Conservation (phyloP, 2,329 filamentous ascomycete species). For the Tympanopsis confertula region DNA sequence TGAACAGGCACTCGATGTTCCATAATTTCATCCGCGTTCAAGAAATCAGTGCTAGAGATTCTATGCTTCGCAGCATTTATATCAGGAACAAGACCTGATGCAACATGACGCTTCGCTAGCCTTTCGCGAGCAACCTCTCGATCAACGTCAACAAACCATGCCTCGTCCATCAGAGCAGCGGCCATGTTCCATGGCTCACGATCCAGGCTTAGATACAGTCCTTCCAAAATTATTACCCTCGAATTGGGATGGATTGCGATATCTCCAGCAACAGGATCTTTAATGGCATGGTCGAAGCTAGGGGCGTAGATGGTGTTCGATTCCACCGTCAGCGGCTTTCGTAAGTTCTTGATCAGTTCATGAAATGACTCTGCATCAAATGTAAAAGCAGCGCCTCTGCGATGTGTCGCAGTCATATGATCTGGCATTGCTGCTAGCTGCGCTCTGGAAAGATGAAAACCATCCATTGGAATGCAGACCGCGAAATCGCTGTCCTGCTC, state of each 20-base stretch:
- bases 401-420: slow-evolving; percentile 61
- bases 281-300: slow-evolving; percentile 69
- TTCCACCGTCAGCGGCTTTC: slow-evolving; percentile 40
- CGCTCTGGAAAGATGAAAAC: slow-evolving; percentile 78
- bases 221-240: slow-evolving; percentile 66
- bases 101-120: slow-evolving; percentile 65
- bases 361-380: slow-evolving; percentile 72
- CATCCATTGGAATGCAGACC: slow-evolving; percentile 82
- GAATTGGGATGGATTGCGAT: slow-evolving; percentile 51
- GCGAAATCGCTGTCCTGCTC: slow-evolving; percentile 39
- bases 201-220: slow-evolving; percentile 65
- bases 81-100: slow-evolving; percentile 63
- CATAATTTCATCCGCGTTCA: slow-evolving; percentile 76
- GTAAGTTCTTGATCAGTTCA: slow-evolving; percentile 51
- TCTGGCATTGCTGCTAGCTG: slow-evolving; percentile 75
- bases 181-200: slow-evolving; percentile 56
- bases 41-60: slow-evolving; percentile 74
- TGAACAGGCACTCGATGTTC: slow-evolving; percentile 15
- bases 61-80: slow-evolving; percentile 61
- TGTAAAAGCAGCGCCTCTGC: slow-evolving; percentile 84
- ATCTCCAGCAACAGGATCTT: slow-evolving; percentile 62
- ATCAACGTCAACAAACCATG: slow-evolving; percentile 71
- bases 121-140: slow-evolving; percentile 59
- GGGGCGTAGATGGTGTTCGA: slow-evolving; percentile 60
- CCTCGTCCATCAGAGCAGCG: slow-evolving; percentile 56